phyloP scores from a whole-genome alignment of 345 rosid genomes.

The Salix brachista region DNA sequence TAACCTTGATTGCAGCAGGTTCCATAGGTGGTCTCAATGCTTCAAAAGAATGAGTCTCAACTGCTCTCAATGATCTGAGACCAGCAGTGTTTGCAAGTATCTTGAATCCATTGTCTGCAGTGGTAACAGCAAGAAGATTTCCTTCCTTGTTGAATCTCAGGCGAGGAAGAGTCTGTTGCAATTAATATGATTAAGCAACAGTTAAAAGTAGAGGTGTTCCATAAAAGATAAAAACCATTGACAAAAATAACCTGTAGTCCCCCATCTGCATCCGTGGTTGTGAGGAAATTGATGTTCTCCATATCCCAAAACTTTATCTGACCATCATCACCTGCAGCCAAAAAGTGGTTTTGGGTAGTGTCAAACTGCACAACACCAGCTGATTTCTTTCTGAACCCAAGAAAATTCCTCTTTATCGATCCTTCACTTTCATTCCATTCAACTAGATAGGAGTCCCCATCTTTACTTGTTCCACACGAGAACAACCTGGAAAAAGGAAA shows the following conservation, averaged over 20 bases:
- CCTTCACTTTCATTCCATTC: conserved; percentile 98
- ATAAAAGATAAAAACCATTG: conserved; percentile 11
- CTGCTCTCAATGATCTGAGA: conserved; percentile 52
- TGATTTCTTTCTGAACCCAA: conserved; percentile 64
- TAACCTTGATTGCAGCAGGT: conserved; percentile 56
- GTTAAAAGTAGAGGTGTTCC: conserved; percentile 2
- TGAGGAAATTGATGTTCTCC: conserved; percentile 54
- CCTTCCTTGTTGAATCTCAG: conserved; percentile 87
- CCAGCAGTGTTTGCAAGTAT: conserved; percentile 77
- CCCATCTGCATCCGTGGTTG: conserved; percentile 72
- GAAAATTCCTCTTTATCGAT: conserved; percentile 67
- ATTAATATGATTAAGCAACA: conserved; percentile 7
- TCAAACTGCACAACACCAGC: conserved; percentile 73
- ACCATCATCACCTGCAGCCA: conserved; percentile 85
- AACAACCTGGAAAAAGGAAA: conserved; percentile 52
- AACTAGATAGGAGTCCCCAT: conserved; percentile 73
- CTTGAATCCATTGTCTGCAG: conserved; percentile 86
- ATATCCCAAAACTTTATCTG: conserved; percentile 94
- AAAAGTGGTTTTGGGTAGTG: conserved; percentile 75
- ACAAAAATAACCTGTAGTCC: conserved; percentile 74
- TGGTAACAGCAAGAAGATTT: conserved; percentile 81
- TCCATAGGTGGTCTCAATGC: conserved; percentile 58
- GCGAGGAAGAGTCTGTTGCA: conserved; percentile 62
- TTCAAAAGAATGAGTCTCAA: conserved; percentile 60
- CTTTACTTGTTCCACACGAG: conserved; percentile 92